Evolutionary conservation across 805 yeast genomes (phyloP).

Genomic region (Maudiozyma barnettii): DNA sequence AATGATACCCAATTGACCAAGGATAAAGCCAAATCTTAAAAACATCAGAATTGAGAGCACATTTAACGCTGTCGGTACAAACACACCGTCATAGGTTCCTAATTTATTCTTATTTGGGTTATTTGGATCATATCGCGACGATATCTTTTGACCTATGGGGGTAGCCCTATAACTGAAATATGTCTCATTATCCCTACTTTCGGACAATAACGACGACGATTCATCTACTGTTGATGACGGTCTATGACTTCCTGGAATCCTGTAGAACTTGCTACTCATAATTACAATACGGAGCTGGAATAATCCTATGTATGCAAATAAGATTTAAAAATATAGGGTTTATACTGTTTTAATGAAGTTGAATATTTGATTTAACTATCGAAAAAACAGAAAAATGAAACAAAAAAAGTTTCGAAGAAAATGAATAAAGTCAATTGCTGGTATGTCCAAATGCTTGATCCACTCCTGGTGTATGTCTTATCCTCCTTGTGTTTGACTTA

Average conservation of each 20-base stretch:
- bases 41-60: conserved; percentile 93
- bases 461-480: no score
- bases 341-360: no score
- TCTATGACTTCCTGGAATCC: conserved; percentile 29
- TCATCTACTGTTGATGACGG: conserved; percentile 18
- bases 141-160: conserved; percentile 15
- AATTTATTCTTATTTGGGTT: conserved; percentile 40
- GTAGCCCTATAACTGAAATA: conserved; percentile 27
- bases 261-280: conserved; percentile 25
- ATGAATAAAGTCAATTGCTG: no score
- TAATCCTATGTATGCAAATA: no score
- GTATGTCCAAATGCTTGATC: no score
- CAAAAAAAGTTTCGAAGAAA: no score
- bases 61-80: conserved; percentile 86
- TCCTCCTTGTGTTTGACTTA: neutral
- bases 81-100: conserved; percentile 81
- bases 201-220: conserved; percentile 18
- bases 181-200: conserved; percentile 14
- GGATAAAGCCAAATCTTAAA: conserved; percentile 85
- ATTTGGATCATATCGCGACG: conserved; percentile 26
- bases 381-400: no score
- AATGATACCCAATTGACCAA: conserved; percentile 87
- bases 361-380: no score
- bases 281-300: no score
- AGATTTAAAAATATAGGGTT: no score